phyloP scores from a whole-genome alignment of 2,329 filamentous ascomycete species.

The Botrytis hyacinthi region DNA sequence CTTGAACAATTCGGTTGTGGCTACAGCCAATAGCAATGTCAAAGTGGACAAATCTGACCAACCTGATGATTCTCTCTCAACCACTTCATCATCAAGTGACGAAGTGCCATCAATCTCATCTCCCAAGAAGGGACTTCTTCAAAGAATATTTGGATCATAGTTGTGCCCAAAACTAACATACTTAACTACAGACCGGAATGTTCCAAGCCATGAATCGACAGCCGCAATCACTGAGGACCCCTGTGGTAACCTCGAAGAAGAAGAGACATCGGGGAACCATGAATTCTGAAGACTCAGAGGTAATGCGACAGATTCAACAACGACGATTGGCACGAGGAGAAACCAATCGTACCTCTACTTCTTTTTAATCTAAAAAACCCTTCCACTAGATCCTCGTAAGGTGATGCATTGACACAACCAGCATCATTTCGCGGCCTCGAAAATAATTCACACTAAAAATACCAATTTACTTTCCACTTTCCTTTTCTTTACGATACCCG shows the following conservation, averaged over 20 bases:
- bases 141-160: background rate
- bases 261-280: background rate
- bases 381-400: background rate
- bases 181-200: constrained; percentile 11
- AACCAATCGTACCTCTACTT: background rate
- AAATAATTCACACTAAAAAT: background rate
- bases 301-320: background rate
- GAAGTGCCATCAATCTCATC: background rate
- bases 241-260: background rate
- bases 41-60: constrained; percentile 9
- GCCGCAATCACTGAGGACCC: constrained; percentile 15
- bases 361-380: background rate
- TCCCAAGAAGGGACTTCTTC: background rate
- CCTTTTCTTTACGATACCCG: background rate
- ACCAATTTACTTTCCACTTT: background rate
- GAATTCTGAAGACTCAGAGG: background rate
- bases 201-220: constrained; percentile 15
- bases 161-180: constrained; percentile 18
- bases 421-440: background rate
- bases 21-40: background rate
- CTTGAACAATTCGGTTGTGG: background rate
- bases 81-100: constrained; percentile 18
- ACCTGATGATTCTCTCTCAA: background rate
- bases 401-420: background rate
- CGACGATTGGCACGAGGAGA: background rate